Conservation (phyloP, 768 basidiomycete species). For the Mycena kentingensis region DNA sequence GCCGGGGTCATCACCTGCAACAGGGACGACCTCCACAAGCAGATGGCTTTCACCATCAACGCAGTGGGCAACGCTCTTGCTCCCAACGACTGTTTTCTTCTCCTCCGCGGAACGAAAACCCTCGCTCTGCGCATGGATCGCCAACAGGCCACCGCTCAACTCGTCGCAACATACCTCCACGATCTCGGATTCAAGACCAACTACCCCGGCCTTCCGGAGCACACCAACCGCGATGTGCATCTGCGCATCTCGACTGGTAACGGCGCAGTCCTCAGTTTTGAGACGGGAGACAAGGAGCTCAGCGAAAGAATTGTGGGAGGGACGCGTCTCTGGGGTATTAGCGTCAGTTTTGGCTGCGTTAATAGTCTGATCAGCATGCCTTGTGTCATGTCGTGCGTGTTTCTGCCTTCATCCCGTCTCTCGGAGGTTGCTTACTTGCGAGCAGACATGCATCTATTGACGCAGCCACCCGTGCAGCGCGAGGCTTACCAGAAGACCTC, state of each 20-base stretch:
- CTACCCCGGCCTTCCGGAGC: slow-evolving; percentile 85
- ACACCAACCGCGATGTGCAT: slow-evolving; percentile 88
- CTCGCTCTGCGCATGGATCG: slow-evolving; percentile 95
- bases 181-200: slow-evolving; percentile 85
- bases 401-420: neutral
- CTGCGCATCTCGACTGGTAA: slow-evolving; percentile 87
- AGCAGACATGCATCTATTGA: slow-evolving; percentile 95
- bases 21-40: slow-evolving; percentile 88
- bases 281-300: slow-evolving; percentile 86
- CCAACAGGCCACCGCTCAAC: slow-evolving; percentile 79
- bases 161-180: slow-evolving; percentile 85
- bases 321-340: slow-evolving; percentile 94
- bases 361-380: slow-evolving; percentile 99
- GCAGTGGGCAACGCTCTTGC: slow-evolving; percentile 91
- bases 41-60: slow-evolving; percentile 91
- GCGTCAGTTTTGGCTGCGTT: slow-evolving; percentile 96
- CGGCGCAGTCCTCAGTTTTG: slow-evolving; percentile 93
- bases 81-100: slow-evolving; percentile 95
- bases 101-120: slow-evolving; percentile 94
- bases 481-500: slow-evolving; percentile 97
- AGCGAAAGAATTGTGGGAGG: slow-evolving; percentile 93
- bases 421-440: slow-evolving; percentile 7
- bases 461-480: slow-evolving; percentile 89
- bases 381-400: slow-evolving; percentile 96
- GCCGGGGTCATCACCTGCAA: slow-evolving; percentile 94